Evolutionary conservation across 345 rosid species (phyloP).

Genomic region (Eutrema japonicum): DNA sequence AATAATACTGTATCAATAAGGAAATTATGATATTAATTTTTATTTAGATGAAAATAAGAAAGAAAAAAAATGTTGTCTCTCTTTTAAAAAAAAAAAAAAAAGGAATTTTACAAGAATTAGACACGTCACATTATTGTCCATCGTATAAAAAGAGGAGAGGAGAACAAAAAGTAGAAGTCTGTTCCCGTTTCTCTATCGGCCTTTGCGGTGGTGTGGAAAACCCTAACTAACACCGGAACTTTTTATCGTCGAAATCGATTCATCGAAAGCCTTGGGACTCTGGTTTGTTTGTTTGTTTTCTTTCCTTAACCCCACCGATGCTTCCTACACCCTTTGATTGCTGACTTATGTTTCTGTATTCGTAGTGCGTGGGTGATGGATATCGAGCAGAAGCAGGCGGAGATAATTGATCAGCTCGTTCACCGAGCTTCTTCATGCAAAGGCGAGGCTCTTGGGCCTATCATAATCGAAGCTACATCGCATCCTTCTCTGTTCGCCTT

Average conservation of each 20-base stretch:
- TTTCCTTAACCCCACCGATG: background rate
- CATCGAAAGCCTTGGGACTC: background rate
- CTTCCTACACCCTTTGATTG: background rate
- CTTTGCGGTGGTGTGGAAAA: background rate
- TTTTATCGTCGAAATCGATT: background rate
- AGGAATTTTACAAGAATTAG: background rate
- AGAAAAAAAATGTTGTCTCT: too few relatives aligned
- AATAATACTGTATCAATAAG: too few relatives aligned
- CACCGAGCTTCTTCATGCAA: slow-evolving; percentile 43
- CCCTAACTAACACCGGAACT: slow-evolving; percentile 2
- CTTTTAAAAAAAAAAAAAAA: background rate
- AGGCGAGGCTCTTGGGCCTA: slow-evolving; percentile 27
- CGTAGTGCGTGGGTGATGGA: slow-evolving; percentile 40
- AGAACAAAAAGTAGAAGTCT: too few relatives aligned
- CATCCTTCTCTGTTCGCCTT: slow-evolving; percentile 46
- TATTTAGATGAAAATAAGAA: too few relatives aligned
- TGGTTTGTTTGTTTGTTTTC: background rate
- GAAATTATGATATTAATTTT: too few relatives aligned
- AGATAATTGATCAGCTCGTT: slow-evolving; percentile 45
- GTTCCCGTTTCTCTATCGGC: background rate
- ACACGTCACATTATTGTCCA: background rate
- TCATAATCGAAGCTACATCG: slow-evolving; percentile 45
- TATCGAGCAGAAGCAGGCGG: slow-evolving; percentile 51
- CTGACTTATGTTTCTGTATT: background rate
- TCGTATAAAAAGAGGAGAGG: background rate